Conservation (phyloP, 2,329 filamentous ascomycete genomes). For the Fusarium sp. region DNA sequence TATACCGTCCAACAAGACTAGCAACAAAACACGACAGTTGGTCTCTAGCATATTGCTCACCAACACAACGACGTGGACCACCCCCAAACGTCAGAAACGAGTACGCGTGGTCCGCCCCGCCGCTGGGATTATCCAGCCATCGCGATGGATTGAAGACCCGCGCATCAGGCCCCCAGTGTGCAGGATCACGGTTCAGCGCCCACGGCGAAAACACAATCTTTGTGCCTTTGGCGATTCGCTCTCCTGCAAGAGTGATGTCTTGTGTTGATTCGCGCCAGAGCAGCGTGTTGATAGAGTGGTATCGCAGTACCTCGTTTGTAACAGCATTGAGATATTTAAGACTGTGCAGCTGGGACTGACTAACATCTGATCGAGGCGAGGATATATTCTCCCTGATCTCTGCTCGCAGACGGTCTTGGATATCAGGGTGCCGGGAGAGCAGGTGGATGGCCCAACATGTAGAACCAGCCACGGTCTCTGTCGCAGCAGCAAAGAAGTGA, state of each 20-base stretch:
- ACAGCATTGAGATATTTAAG: background rate
- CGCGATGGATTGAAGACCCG: background rate
- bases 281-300: background rate
- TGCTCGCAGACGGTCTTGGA: background rate
- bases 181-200: background rate
- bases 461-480: background rate
- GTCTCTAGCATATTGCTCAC: background rate
- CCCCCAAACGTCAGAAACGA: background rate
- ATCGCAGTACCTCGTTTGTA: fast-evolving
- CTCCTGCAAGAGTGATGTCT: background rate
- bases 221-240: background rate
- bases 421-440: background rate
- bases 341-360: background rate
- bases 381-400: background rate
- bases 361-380: background rate
- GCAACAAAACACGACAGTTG: background rate
- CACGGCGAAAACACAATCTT: background rate
- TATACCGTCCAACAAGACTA: background rate
- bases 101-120: background rate
- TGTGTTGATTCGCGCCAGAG: background rate
- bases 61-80: background rate
- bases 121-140: background rate
- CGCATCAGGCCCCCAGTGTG: background rate
- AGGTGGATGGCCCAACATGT: background rate
- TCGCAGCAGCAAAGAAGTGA: background rate